Evolutionary conservation across 306 rosid genomes (phyloP).

Genomic region (Prunus kanzakura): DNA sequence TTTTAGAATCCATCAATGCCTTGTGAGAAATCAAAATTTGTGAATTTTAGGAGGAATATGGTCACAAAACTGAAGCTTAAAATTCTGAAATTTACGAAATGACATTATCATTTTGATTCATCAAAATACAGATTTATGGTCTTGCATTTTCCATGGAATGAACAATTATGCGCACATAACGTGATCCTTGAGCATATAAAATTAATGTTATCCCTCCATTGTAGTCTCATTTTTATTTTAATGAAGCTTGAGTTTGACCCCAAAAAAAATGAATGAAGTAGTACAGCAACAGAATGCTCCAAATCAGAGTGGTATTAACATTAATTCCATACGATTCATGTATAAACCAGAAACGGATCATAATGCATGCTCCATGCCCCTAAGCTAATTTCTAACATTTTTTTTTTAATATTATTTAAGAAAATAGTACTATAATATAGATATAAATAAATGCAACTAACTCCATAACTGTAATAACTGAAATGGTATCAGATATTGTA

Average conservation of each 20-base stretch:
- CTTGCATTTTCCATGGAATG: too few species aligned
- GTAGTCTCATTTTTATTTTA: not conserved
- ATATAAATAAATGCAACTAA: constrained; percentile 42
- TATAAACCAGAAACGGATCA: constrained; percentile 1
- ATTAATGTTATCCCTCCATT: not conserved
- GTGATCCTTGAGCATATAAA: not conserved
- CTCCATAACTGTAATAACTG: constrained; percentile 79
- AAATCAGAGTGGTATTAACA: not conserved
- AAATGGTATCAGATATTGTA: constrained; percentile 29
- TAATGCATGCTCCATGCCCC: constrained; percentile 8
- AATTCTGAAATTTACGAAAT: too few species aligned
- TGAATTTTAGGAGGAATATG: too few species aligned
- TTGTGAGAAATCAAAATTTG: too few species aligned
- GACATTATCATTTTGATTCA: too few species aligned
- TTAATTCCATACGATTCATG: constrained; percentile 12
- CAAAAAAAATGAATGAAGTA: not conserved
- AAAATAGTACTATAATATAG: not conserved
- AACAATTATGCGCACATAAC: not conserved
- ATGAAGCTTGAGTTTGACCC: not conserved
- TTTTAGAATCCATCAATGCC: too few species aligned
- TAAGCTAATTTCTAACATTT: not conserved
- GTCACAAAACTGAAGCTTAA: too few species aligned
- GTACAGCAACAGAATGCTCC: not conserved
- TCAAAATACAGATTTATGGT: too few species aligned
- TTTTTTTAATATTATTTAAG: not conserved